A percentile compares a stretch with the other conserved stretches of the same genome.
phyloP scores from a whole-genome alignment of 1,139 yeast genomes.

The Sugiyamaella japonica region DNA sequence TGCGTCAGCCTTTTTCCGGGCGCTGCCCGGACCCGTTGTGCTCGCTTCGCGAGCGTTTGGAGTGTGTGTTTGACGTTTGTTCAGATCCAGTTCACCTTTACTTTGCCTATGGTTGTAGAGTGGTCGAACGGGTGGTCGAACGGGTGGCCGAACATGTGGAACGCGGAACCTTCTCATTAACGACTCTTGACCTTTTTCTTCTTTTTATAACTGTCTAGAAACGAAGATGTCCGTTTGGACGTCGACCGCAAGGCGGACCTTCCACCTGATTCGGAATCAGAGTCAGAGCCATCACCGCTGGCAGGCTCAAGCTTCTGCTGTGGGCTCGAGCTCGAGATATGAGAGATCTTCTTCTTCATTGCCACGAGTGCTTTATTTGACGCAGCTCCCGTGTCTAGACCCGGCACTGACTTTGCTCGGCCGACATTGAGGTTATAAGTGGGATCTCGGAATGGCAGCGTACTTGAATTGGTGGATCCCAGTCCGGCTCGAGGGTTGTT shows the following conservation, averaged over 20 bases:
- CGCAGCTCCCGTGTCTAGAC: constrained; percentile 2
- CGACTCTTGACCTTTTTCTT: constrained; percentile 22
- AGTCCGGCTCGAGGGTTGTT: constrained; percentile 27
- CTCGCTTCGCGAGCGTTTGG: no score
- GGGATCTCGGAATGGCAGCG: constrained; percentile 8
- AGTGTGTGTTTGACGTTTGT: no score
- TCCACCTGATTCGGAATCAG: constrained; percentile 21
- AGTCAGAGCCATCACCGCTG: constrained; percentile 1
- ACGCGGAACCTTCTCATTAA: neutral
- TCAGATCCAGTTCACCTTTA: no score
- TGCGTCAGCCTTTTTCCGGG: no score
- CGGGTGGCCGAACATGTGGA: no score
- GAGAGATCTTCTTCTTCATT: constrained; percentile 12
- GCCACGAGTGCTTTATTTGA: constrained; percentile 18
- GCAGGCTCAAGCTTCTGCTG: neutral
- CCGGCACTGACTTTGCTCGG: neutral
- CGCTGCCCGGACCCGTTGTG: no score
- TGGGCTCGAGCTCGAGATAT: neutral
- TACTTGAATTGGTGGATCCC: constrained; percentile 22
- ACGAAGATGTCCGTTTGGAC: constrained; percentile 18
- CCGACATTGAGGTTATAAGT: neutral
- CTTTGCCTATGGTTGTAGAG: no score
- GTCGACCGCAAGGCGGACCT: constrained; percentile 13
- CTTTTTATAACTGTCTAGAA: constrained; percentile 28
- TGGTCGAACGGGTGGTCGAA: no score